Evolutionary conservation across 306 rosid species (phyloP).

Genomic region (Cucurbita maxima): DNA sequence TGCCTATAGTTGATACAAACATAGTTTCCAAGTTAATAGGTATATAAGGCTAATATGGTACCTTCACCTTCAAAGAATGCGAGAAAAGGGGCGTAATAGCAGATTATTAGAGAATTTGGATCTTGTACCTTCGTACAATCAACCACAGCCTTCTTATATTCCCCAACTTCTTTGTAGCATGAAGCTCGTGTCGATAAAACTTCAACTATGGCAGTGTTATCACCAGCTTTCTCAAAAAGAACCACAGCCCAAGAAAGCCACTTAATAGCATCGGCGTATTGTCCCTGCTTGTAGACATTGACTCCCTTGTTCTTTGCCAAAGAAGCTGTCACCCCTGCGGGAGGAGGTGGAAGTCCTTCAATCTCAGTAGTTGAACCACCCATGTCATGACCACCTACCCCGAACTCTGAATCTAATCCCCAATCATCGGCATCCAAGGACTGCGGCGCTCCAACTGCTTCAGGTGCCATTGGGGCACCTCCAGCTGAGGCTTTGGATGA

Average conservation of each 20-base stretch:
- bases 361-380: constrained; percentile 81
- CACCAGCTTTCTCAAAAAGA: constrained; percentile 68
- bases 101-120: neutral
- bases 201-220: constrained; percentile 31
- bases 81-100: neutral
- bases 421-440: constrained; percentile 56
- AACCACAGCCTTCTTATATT: constrained; percentile 93
- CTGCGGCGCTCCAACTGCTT: constrained; percentile 23
- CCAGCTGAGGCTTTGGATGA: constrained; percentile 32
- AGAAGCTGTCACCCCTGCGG: constrained; percentile 63
- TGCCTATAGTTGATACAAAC: neutral
- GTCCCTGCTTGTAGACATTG: constrained; percentile 91
- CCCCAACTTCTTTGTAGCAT: constrained; percentile 96
- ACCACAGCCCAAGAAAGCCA: constrained; percentile 93
- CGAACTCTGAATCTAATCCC: constrained; percentile 66
- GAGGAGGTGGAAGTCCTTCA: constrained; percentile 97
- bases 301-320: constrained; percentile 78
- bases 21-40: neutral
- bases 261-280: constrained; percentile 90
- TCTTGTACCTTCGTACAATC: constrained; percentile 78
- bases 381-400: constrained; percentile 40
- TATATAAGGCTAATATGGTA: neutral
- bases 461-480: constrained; percentile 8
- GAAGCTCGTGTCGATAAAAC: constrained; percentile 90
- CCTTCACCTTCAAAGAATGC: neutral